These are phyloP conservation scores for Tricholoma terreum DNA, from an alignment of 768 basidiomycete genomes.

Conservation along the genomic window DNA sequence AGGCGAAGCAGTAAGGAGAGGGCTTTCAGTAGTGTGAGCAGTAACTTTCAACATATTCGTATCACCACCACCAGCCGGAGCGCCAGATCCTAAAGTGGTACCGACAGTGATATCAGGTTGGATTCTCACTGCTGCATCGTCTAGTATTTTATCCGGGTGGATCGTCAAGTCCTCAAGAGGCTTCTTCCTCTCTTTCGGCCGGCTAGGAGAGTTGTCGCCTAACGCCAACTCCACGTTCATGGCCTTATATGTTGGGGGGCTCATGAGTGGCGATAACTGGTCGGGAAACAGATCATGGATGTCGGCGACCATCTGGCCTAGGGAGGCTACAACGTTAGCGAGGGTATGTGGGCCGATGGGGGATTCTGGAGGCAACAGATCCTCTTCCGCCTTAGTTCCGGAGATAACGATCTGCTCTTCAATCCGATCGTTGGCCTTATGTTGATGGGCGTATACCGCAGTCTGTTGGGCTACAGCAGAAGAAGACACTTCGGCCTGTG, in stretches of 20 bases:
- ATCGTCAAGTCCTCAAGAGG: conserved; percentile 1
- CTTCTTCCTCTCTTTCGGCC: conserved; percentile 6
- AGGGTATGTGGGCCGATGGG: conserved; percentile 19
- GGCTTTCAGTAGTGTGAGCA: not conserved
- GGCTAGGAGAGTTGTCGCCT: not conserved
- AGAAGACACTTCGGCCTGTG: not conserved
- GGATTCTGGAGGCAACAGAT: not conserved
- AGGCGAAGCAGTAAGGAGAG: not conserved
- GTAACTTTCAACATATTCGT: not conserved
- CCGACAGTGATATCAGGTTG: not conserved
- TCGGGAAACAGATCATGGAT: conserved; percentile 21
- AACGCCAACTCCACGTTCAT: conserved; percentile 3
- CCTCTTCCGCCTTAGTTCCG: not conserved
- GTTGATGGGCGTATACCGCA: not conserved
- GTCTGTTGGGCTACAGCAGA: not conserved
- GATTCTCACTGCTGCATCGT: not conserved
- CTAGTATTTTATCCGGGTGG: not conserved
- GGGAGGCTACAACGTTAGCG: conserved; percentile 16
- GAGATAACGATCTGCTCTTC: not conserved
- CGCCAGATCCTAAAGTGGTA: not conserved
- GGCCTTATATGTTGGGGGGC: conserved; percentile 11
- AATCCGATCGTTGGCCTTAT: not conserved
- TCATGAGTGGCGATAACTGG: conserved; percentile 16
- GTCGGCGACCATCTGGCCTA: conserved; percentile 19
- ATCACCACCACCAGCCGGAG: not conserved